These are phyloP conservation scores for Aureobasidium leucospermi DNA, from an alignment of 2,329 filamentous ascomycete species.

Conservation along the genomic window DNA sequence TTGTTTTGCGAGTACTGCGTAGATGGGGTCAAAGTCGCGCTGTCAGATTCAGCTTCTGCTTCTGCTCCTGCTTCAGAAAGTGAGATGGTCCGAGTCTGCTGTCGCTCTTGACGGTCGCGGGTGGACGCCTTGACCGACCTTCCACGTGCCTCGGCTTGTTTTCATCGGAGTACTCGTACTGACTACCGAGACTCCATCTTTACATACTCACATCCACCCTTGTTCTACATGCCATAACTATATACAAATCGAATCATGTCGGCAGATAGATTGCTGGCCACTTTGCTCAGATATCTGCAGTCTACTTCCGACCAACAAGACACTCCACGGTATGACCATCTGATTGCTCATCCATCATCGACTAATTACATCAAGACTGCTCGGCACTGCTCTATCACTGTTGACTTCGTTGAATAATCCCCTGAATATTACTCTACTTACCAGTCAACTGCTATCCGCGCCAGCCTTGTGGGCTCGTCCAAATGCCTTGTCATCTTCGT, in stretches of 20 bases:
- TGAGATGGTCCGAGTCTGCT: not conserved
- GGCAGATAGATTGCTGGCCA: constrained; percentile 59
- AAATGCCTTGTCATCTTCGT: constrained; percentile 54
- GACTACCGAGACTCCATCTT: no score
- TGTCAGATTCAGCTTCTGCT: no score
- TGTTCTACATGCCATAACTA: not conserved
- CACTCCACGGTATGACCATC: constrained; percentile 45
- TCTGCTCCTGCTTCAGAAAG: no score
- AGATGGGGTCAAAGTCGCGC: no score
- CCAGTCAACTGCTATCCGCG: constrained; percentile 63
- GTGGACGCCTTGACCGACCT: not conserved
- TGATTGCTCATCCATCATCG: not conserved
- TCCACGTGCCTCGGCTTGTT: not conserved
- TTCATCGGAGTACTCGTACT: no score
- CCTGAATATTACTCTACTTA: constrained; percentile 65
- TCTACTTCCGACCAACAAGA: constrained; percentile 52
- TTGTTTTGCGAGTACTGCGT: no score
- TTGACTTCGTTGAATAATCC: constrained; percentile 66
- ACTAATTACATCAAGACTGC: constrained; percentile 33
- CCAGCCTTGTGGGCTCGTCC: constrained; percentile 63
- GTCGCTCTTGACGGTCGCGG: not conserved
- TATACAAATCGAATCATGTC: constrained; percentile 44
- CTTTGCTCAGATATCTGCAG: constrained; percentile 57
- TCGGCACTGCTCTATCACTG: constrained; percentile 60
- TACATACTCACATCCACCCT: not conserved